These are phyloP conservation scores for Colletotrichum horii DNA, from an alignment of 2,329 filamentous ascomycete species.

Conservation along the genomic window DNA sequence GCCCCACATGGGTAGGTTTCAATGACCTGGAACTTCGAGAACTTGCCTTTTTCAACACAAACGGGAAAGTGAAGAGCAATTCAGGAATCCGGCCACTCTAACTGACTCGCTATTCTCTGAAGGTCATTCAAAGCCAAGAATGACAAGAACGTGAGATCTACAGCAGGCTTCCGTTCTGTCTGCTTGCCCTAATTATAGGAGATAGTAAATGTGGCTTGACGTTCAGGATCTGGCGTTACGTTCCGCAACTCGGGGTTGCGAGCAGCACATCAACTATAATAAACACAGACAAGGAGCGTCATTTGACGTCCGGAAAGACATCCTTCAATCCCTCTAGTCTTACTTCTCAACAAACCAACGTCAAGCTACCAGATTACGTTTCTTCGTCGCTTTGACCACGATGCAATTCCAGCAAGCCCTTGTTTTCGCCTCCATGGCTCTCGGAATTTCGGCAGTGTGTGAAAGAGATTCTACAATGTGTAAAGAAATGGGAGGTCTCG, in stretches of 20 bases:
- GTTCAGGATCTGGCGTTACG: neutral
- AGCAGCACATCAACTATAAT: neutral
- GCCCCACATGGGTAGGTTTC: neutral
- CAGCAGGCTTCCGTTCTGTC: neutral
- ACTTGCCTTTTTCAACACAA: neutral
- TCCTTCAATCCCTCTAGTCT: neutral
- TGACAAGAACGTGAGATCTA: accelerated
- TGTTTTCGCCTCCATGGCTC: accelerated
- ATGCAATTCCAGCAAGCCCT: neutral
- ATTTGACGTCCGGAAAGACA: accelerated
- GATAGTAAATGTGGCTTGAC: neutral
- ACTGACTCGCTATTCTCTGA: neutral
- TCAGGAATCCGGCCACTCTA: too few relatives aligned
- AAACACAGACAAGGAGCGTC: neutral
- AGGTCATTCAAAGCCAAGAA: accelerated
- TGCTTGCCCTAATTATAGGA: neutral
- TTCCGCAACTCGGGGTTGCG: neutral
- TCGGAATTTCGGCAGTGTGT: neutral
- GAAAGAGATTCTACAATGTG: neutral
- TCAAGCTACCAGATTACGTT: neutral
- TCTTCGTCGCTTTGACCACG: neutral
- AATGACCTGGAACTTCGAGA: neutral
- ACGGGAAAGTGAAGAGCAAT: neutral
- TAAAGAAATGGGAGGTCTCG: accelerated
- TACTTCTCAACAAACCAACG: neutral